A percentile compares a stretch with the other conserved stretches of the same genome.
These are phyloP conservation scores for Nissolia schottii DNA, from an alignment of 306 rosid genomes.

Conservation along the genomic window DNA sequence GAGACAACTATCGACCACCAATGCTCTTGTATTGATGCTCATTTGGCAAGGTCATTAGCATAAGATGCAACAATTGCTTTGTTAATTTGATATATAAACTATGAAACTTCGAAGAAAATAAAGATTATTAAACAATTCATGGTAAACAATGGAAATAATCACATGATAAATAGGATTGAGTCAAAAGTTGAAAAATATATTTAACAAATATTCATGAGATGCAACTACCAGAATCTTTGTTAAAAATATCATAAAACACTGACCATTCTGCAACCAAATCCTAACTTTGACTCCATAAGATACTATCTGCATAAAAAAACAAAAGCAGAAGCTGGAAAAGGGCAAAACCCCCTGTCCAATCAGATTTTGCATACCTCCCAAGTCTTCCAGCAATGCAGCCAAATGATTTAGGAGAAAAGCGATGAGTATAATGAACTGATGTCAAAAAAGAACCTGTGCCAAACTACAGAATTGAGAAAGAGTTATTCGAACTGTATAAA, in stretches of 20 bases:
- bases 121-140: background rate
- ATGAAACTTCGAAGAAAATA: background rate
- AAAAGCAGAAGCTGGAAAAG: conserved; percentile 1
- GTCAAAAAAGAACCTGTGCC: conserved; percentile 72
- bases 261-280: conserved; percentile 1
- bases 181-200: background rate
- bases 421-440: conserved; percentile 64
- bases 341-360: background rate
- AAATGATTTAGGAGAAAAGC: conserved; percentile 81
- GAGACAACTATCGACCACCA: background rate
- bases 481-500: conserved; percentile 9
- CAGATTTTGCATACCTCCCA: conserved; percentile 68
- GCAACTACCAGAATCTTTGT: background rate
- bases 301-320: background rate
- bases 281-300: background rate
- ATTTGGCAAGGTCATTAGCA: background rate
- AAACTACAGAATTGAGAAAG: conserved; percentile 54
- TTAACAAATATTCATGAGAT: background rate
- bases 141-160: background rate
- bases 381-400: conserved; percentile 76
- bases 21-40: background rate
- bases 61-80: background rate
- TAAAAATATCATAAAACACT: background rate
- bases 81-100: background rate
- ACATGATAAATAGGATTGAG: background rate